Conservation (phyloP, 2,329 filamentous ascomycete genomes). For the Aureobasidium namibiae region DNA sequence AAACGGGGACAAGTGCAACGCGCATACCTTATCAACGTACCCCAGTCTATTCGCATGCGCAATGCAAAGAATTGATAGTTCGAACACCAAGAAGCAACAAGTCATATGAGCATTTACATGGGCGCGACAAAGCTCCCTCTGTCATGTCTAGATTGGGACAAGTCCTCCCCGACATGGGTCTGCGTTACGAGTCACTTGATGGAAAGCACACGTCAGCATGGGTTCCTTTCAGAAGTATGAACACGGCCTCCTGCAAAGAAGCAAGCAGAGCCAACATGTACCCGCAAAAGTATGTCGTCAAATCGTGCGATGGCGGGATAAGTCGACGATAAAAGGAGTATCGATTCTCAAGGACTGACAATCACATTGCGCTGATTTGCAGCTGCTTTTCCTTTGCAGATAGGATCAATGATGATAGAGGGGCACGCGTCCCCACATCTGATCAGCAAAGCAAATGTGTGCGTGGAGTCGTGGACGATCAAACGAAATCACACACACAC, state of each 20-base stretch:
- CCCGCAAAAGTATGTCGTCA: background rate
- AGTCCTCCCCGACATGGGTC: background rate
- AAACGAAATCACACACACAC: background rate
- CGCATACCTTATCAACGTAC: background rate
- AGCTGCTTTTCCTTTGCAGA: background rate
- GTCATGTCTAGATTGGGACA: background rate
- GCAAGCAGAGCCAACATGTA: background rate
- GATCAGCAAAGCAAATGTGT: background rate
- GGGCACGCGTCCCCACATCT: conserved; percentile 2
- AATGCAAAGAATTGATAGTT: background rate
- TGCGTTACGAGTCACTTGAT: conserved; percentile 6
- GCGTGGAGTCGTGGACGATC: background rate
- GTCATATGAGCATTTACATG: background rate
- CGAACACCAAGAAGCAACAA: background rate
- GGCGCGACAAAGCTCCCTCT: background rate
- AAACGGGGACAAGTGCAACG: background rate
- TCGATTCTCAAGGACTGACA: background rate
- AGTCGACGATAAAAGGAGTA: background rate
- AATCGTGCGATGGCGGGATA: background rate
- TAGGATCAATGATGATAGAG: background rate
- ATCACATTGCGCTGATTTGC: background rate
- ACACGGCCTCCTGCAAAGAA: background rate
- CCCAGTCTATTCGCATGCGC: background rate
- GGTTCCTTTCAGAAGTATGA: background rate
- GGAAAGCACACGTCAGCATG: background rate